Conservation (phyloP, 2,329 filamentous ascomycete genomes). For the Apiospora hydei region DNA sequence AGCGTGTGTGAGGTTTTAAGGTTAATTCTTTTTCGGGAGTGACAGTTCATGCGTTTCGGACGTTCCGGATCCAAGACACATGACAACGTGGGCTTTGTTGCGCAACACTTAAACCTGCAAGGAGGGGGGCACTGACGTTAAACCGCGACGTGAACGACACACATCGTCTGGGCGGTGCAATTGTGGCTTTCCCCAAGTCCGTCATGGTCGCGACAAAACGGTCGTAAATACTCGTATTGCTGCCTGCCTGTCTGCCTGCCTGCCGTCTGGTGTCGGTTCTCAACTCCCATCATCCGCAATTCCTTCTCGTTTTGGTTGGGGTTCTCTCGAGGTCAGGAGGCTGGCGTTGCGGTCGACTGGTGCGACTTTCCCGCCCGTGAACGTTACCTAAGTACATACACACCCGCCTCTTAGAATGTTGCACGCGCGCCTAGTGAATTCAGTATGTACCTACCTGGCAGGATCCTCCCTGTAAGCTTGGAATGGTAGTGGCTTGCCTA, state of each 20-base stretch:
- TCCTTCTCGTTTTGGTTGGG: background rate
- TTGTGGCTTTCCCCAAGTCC: background rate
- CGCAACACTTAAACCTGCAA: background rate
- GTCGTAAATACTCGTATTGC: background rate
- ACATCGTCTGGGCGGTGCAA: background rate
- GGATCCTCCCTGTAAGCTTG: background rate
- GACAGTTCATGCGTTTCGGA: conserved; percentile 21
- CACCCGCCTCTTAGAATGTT: background rate
- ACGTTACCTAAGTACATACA: background rate
- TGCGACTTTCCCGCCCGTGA: background rate
- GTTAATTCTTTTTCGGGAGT: conserved; percentile 19
- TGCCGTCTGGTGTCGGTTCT: background rate
- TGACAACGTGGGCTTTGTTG: background rate
- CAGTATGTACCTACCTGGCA: background rate
- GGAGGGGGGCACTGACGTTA: background rate
- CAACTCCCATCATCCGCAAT: background rate
- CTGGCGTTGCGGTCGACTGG: background rate
- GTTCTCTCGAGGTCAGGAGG: background rate
- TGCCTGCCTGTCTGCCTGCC: too few relatives aligned
- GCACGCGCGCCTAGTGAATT: background rate
- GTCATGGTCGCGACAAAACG: background rate
- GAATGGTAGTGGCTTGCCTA: background rate
- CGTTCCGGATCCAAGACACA: conserved; percentile 16
- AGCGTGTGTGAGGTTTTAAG: background rate
- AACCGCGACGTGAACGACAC: background rate